Percentiles rank a stretch among this genome's conserved stretches.
Conservation (phyloP, 2,329 filamentous ascomycete genomes). For the Xylaria polymorpha region DNA sequence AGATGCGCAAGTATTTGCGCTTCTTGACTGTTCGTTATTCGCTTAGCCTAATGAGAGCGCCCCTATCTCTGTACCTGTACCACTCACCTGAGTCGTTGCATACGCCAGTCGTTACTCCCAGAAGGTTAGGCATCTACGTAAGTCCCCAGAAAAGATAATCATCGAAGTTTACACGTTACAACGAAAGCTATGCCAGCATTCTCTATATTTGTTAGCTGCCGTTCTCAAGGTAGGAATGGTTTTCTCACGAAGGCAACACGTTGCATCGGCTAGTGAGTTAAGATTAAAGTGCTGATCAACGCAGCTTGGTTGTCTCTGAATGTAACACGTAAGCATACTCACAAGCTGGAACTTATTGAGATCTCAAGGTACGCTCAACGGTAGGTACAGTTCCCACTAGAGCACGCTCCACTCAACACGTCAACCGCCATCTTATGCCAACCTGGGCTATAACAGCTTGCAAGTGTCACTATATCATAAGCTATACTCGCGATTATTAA, state of each 20-base stretch:
- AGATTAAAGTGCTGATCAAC: conserved; percentile 25
- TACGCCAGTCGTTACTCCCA: conserved; percentile 19
- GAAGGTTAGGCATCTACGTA: conserved; percentile 27
- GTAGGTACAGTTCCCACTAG: background rate
- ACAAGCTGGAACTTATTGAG: conserved; percentile 9
- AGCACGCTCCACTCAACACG: conserved; percentile 28
- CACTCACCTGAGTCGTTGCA: conserved; percentile 21
- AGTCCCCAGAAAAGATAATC: background rate
- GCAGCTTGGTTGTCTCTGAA: conserved; percentile 18
- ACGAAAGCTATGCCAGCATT: conserved; percentile 6
- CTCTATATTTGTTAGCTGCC: background rate
- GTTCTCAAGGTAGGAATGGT: conserved; percentile 1
- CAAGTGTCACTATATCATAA: conserved; percentile 8
- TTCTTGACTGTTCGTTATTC: conserved; percentile 9
- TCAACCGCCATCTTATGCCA: conserved; percentile 15
- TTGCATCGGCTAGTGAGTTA: conserved; percentile 27
- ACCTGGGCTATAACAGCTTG: conserved; percentile 16
- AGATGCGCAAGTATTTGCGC: conserved; percentile 9
- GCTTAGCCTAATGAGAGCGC: background rate
- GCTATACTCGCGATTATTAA: background rate
- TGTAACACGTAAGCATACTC: conserved; percentile 33
- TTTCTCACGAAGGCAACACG: conserved; percentile 28
- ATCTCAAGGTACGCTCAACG: conserved; percentile 7
- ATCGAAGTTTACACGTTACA: conserved; percentile 4
- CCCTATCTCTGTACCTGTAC: conserved; percentile 16